Base-by-base conservation (phyloP, 2,329 filamentous ascomycete genomes). In the Ophidiomyces ophidiicola region DNA sequence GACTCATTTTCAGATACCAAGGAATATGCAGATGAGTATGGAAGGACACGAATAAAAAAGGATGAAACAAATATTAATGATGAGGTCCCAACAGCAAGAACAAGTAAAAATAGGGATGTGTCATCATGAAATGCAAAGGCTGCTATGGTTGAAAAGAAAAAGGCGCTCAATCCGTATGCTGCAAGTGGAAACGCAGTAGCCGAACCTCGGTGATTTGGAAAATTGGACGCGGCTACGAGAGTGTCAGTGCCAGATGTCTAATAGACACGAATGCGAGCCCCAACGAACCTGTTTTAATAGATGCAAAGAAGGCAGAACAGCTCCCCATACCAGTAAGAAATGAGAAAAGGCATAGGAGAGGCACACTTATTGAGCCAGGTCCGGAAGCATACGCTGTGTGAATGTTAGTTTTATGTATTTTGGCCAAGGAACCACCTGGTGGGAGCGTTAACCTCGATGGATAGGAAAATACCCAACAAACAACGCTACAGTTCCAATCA, bases 151-250 rank as follows among this genome's bases (percentile, higher is more conserved):
- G 90, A 88, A 64, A 94, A 98, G 67, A 96, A 93, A 63, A 98
- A 90, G 39, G 90, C 90, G 57, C 87, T 94, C 42, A 98, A 65
- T 2, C 90, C 90, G 55, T 96, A 96, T 2, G 84, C 87, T 41
- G 90, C 84, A 41, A 96, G 63, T 4, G 90, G 88, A 51, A 96
- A 90, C 1, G 87, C 87, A 4, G 90, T 96, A 4, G 90, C 90
- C 3, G 88, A 94, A 40, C 90, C 90, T 47, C 90, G 76, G 57
- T 93, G 81, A 43, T 80, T 74, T 8, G 88, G 88, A 76, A 87
- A 94, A 61, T 94, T 94, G 48, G 90, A 71, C 6, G 87, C 87
- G 35, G 82, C 87, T 56, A 67, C 20, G 32, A n/a, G n/a, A n/a
- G n/a, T n/a, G n/a, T n/a, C n/a, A n/a, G n/a, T n/a, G n/a, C n/a